Base-by-base conservation (phyloP, 179 eudicot species). In the Heliamphora pulchella region DNA sequence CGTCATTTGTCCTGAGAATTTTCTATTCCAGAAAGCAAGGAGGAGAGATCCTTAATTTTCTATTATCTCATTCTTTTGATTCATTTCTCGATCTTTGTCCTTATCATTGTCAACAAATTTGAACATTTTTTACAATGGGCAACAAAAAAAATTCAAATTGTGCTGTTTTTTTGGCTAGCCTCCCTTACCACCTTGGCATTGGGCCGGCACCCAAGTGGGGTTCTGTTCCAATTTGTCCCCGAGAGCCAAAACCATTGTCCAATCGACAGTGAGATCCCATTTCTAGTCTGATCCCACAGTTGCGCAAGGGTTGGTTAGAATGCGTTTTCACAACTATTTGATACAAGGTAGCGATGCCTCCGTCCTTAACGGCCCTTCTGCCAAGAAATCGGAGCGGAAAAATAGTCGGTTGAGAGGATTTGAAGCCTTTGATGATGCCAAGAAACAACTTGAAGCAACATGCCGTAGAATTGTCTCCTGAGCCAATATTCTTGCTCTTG, bases 331-430 rank as follows among this genome's bases (percentile, higher is more conserved):
- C 68, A 91, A 89, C 55, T 90, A 91, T 71, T 90, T 90, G 39
- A 89, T 90, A 22, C 83, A 79, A 10, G 93, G 96, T 17, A 90
- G 96, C 61, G 96, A 92, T 51, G 96, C 86, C 46, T 92, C 96
- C 13, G 87, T 92, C 31, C 90, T 92, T 7, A 71, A 84, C 3
- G 94, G 94, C 1, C 10, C 81, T 20, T 43, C 74, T 15, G 81
- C 92, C 0, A 93, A 91, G 81, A 88, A 82, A 76, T 87, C 88
- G 0, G 85, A 91, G 0, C 77, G 43, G 0, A 85, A 92, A 0
- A 90, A 91, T 47, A 74, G n/a, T 8, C 77, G 82, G 51, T 80
- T 88, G 20, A 82, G 92, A 73, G 92, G 91, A 2, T 87, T 63
- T 46, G 90, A 89, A n/a, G 84, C 87, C 13, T 87, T 91, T 17